Percentiles rank a stretch among this genome's conserved stretches.
Conservation (phyloP, 225 moss, liverwort and hornwort species). For the Bryum argenteum region DNA sequence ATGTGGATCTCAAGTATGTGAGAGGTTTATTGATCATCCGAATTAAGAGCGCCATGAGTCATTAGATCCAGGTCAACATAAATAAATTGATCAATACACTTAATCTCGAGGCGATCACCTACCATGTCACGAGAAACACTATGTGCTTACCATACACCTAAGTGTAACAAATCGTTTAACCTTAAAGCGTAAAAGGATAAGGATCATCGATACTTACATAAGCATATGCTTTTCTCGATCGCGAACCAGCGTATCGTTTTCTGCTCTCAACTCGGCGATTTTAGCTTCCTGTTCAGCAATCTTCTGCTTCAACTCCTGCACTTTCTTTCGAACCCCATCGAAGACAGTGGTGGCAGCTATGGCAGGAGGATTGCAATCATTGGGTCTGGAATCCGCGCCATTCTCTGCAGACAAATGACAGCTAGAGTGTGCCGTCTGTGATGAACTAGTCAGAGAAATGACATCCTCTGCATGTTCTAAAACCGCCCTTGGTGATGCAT, state of each 20-base stretch:
- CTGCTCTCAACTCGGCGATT: conserved; percentile 46
- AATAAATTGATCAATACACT: too few species aligned
- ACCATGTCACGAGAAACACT: too few species aligned
- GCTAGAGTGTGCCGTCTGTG: conserved; percentile 66
- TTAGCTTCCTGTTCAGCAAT: conserved; percentile 59
- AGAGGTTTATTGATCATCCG: too few species aligned
- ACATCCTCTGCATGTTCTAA: conserved; percentile 78
- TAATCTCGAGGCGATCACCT: too few species aligned
- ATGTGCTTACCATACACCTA: too few species aligned
- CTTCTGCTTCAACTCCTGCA: conserved; percentile 71
- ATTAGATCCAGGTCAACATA: too few species aligned
- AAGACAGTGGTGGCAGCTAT: conserved; percentile 72
- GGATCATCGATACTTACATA: conserved; percentile 38
- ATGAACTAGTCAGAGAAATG: conserved; percentile 76
- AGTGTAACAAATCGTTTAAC: too few species aligned
- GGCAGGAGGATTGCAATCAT: conserved; percentile 46
- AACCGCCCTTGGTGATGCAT: conserved; percentile 72
- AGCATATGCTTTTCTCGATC: conserved; percentile 57
- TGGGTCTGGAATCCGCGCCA: conserved; percentile 45
- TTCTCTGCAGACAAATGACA: conserved; percentile 38
- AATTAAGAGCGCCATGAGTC: too few species aligned
- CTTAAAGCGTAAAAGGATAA: neutral
- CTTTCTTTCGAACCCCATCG: conserved; percentile 84
- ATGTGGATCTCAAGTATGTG: too few species aligned
- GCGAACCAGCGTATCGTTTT: conserved; percentile 56